Conservation (phyloP, 305 asterid species). For the Fraxinus sp. region DNA sequence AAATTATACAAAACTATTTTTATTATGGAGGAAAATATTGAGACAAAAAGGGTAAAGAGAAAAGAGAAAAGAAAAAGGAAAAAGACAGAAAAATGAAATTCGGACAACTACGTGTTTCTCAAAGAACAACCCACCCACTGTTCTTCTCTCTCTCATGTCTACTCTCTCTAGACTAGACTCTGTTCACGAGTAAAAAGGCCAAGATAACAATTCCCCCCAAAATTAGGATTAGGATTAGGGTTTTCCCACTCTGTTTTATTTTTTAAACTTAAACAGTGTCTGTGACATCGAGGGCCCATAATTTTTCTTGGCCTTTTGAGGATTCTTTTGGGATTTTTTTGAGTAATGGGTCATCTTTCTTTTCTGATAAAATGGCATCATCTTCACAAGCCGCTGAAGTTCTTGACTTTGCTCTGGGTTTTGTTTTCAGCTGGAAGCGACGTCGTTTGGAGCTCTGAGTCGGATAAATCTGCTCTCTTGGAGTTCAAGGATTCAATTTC, state of each 20-base stretch:
- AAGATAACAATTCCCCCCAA: slow-evolving; percentile 11
- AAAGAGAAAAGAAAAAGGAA: not conserved
- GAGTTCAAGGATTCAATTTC: slow-evolving; percentile 45
- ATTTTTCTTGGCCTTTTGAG: slow-evolving; percentile 20
- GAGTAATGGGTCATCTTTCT: slow-evolving; percentile 45
- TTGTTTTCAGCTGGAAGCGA: slow-evolving; percentile 28
- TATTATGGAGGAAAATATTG: not conserved
- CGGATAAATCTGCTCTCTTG: slow-evolving; percentile 49
- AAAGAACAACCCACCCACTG: slow-evolving; percentile 16
- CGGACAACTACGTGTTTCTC: slow-evolving; percentile 40
- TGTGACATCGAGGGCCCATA: slow-evolving; percentile 15
- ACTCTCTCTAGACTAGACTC: slow-evolving; percentile 17
- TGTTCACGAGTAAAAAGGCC: slow-evolving; percentile 20
- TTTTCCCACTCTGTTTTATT: slow-evolving; percentile 14
- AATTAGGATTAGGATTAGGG: slow-evolving; percentile 31
- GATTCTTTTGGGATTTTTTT: slow-evolving; percentile 35
- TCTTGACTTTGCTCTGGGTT: slow-evolving; percentile 35
- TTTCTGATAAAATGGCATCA: slow-evolving; percentile 40
- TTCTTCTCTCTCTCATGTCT: slow-evolving; percentile 15
- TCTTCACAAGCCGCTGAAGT: slow-evolving; percentile 32
- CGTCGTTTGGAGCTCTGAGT: slow-evolving; percentile 30
- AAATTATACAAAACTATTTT: too few species aligned
- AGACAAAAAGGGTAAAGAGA: not conserved
- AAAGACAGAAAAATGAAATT: not conserved
- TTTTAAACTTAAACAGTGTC: not conserved